Percentiles rank a stretch among this genome's conserved stretches.
These are phyloP conservation scores for Pseudogymnoascus sp. DNA, from an alignment of 2,329 filamentous ascomycete species.

Conservation along the genomic window DNA sequence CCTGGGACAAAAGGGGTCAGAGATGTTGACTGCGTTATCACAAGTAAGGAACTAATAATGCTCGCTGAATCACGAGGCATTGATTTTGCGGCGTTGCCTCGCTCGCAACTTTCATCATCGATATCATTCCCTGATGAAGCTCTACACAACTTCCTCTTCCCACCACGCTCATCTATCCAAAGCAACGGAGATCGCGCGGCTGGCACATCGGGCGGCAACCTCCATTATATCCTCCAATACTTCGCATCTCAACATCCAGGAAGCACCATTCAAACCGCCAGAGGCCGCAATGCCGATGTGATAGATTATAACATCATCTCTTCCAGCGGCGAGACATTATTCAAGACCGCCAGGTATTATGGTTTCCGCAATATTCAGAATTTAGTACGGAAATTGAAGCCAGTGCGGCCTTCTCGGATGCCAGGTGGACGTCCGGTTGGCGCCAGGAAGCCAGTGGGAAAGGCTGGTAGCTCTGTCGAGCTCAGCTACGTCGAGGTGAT, in stretches of 20 bases:
- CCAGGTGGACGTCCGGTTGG: constrained; percentile 62
- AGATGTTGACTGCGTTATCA: constrained; percentile 97
- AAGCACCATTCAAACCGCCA: constrained; percentile 60
- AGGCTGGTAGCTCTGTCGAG: constrained; percentile 45
- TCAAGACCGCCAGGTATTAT: constrained; percentile 86
- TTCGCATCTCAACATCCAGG: constrained; percentile 64
- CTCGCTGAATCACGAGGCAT: constrained; percentile 74
- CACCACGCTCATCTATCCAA: constrained; percentile 35
- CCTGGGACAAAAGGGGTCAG: constrained; percentile 52
- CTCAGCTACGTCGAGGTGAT: constrained; percentile 97
- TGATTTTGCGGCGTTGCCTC: constrained; percentile 65
- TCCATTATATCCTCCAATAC: constrained; percentile 74
- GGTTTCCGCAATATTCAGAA: constrained; percentile 99
- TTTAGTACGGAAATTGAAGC: constrained; percentile 84
- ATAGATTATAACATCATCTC: constrained; percentile 70
- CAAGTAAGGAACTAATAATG: constrained; percentile 87
- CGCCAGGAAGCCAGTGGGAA: constrained; percentile 45
- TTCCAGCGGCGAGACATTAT: constrained; percentile 48
- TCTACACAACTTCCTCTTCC: constrained; percentile 69
- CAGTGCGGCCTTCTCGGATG: constrained; percentile 67
- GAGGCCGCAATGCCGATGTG: constrained; percentile 85
- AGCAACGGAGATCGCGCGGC: constrained; percentile 45
- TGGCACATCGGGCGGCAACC: constrained; percentile 81
- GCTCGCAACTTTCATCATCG: constrained; percentile 42
- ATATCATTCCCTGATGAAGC: constrained; percentile 64